Evolutionary conservation across 108 stramenopile genomes (phyloP), one percentile per base, ranked within the genome.

Genomic region (Aurantiochytrium sp.): DNA sequence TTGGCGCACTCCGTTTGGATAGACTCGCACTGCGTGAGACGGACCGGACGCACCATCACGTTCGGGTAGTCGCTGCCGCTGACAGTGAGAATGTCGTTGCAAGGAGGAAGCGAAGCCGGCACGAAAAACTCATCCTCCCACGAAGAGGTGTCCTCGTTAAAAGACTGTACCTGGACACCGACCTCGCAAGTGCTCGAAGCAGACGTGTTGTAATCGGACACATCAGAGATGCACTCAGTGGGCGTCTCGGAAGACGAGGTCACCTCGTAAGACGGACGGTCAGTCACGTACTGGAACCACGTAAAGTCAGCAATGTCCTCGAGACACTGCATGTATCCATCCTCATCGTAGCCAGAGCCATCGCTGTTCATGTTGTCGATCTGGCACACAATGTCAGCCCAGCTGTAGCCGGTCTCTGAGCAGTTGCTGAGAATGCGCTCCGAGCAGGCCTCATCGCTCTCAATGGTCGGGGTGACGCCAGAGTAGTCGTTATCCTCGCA

Each of bases 61-160:
- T 83, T 47, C 25, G 76, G 76, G 76, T 83, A 83, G 51, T 55
- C 76, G 12, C 14, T 6, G 28, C 76, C 76, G 51, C 76, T 83
- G 25, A 83, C 19, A 23, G 12, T 83, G 49, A 83, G 18, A 12
- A 53, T 47, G 76, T 83, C 51, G n/a, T 23, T 23, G 28, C 76
- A 83, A 6, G 76, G 76, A 35, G 76, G 76, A 28, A 53, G 51
- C 12, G 45, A 47, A 4, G n/a, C 51, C 0, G 76, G 76, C 18
- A 83, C 49, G 76, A 83, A 83, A 4, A 83, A 83, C 76, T 83
- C 76, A 18, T 83, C 49, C 76, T 53, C 45, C 45, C 51, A 83
- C 10, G 19, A 1, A 45, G n/a, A 0, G 4, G 49, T 83, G 19
- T 53, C 76, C 45, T 47, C 49, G 76, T 83, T 12, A 3, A 53